Percentiles rank a stretch among this genome's conserved stretches.
phyloP scores from a whole-genome alignment of 257 asterid species.

The Scutellaria barbata region DNA sequence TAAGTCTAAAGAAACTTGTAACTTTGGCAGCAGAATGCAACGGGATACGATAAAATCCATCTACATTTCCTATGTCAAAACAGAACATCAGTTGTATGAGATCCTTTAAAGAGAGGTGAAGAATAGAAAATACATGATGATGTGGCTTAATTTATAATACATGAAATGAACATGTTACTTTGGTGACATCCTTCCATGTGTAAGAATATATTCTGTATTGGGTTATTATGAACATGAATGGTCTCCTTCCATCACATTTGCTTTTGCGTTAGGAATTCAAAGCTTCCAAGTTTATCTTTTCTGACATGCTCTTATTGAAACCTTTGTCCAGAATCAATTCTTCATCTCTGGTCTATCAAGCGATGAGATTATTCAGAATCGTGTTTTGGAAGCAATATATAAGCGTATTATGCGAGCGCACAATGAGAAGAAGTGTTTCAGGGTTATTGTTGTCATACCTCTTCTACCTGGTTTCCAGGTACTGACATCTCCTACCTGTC shows the following conservation, averaged over 20 bases:
- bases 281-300: constrained; percentile 17
- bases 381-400: constrained; percentile 77
- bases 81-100: constrained; percentile 10
- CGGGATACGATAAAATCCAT: constrained; percentile 8
- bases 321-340: constrained; percentile 83
- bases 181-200: constrained; percentile 1
- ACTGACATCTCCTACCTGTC: constrained; percentile 30
- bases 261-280: constrained; percentile 22
- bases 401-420: constrained; percentile 85
- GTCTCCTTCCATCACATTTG: constrained; percentile 14
- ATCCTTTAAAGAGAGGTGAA: constrained; percentile 15
- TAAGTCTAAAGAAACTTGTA: not conserved
- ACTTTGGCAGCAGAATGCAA: not conserved
- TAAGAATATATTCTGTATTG: constrained; percentile 22
- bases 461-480: constrained; percentile 99
- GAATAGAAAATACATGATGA: constrained; percentile 6
- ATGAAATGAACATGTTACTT: not conserved
- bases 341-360: constrained; percentile 95
- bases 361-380: constrained; percentile 86
- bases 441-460: constrained; percentile 92
- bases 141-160: not conserved
- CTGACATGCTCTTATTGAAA: constrained; percentile 42
- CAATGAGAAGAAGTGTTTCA: constrained; percentile 81
- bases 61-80: constrained; percentile 14
- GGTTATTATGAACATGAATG: constrained; percentile 1